These are phyloP conservation scores for Fusarium oxysporum DNA, from an alignment of 2,329 filamentous ascomycete species.

Conservation along the genomic window DNA sequence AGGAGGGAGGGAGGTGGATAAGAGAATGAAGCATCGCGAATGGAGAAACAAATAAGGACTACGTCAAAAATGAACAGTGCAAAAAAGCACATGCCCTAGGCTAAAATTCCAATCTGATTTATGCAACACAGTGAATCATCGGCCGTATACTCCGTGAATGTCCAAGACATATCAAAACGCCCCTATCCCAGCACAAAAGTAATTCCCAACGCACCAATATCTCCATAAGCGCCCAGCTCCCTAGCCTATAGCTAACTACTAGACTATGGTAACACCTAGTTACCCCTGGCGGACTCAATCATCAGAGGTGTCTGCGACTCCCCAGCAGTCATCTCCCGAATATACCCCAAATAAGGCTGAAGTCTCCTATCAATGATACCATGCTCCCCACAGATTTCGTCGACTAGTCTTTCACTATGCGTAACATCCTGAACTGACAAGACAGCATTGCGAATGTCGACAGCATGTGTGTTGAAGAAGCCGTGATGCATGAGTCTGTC, in stretches of 20 bases:
- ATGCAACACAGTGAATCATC: background rate
- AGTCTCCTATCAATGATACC: background rate
- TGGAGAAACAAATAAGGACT: no score
- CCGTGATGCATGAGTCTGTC: rapidly evolving
- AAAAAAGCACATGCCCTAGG: no score
- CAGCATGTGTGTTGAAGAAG: background rate
- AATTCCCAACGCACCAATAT: rapidly evolving
- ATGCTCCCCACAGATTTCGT: background rate
- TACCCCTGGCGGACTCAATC: no score
- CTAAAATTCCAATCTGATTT: background rate
- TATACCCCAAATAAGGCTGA: background rate
- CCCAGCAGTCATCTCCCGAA: background rate
- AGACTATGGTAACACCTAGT: background rate
- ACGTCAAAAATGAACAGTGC: background rate
- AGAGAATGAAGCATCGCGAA: background rate
- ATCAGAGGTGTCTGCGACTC: background rate
- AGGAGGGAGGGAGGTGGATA: background rate
- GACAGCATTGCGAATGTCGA: background rate
- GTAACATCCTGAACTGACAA: background rate
- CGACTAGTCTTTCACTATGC: background rate
- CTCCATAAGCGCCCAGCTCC: background rate
- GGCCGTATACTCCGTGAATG: background rate
- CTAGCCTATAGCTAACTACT: background rate
- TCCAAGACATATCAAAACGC: background rate
- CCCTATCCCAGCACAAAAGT: background rate